Evolutionary conservation across 768 basidiomycete genomes (phyloP).

Genomic region (Astraeus odoratus): DNA sequence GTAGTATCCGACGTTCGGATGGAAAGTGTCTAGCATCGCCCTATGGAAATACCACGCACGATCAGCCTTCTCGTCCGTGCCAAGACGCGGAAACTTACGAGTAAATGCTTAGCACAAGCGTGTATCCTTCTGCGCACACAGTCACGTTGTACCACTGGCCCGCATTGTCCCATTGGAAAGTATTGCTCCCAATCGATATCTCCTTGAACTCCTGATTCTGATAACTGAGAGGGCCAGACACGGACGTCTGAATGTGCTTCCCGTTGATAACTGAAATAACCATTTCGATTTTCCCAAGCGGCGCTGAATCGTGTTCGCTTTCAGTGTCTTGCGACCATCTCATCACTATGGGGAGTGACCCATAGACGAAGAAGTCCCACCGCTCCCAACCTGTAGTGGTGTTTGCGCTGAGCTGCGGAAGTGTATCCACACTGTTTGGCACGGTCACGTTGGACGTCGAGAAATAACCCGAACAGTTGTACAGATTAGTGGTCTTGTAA

Average conservation of each 20-base stretch:
- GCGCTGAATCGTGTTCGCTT: neutral
- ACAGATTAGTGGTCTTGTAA: conserved; percentile 10
- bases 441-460: conserved; percentile 10
- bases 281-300: conserved; percentile 8
- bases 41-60: neutral
- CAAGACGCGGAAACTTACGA: conserved; percentile 3
- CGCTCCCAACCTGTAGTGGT: conserved; percentile 8
- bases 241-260: conserved; percentile 1
- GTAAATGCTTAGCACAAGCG: conserved; percentile 5
- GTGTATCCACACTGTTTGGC: conserved; percentile 10
- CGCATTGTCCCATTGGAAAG: conserved; percentile 8
- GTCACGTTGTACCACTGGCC: conserved; percentile 12
- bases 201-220: conserved; percentile 2
- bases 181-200: conserved; percentile 6
- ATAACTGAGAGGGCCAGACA: neutral
- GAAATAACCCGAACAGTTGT: conserved; percentile 12
- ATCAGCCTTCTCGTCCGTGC: neutral
- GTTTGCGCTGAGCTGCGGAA: conserved; percentile 9
- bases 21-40: conserved; percentile 7
- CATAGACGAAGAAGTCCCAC: conserved; percentile 11
- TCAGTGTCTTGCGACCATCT: conserved; percentile 11
- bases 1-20: conserved; percentile 9
- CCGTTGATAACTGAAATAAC: conserved; percentile 5
- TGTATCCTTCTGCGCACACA: conserved; percentile 5
- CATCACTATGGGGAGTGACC: conserved; percentile 9